Percentiles rank a stretch among this genome's conserved stretches.
Conservation (phyloP, 2,329 filamentous ascomycete species). For the Emydomyces testavorans region DNA sequence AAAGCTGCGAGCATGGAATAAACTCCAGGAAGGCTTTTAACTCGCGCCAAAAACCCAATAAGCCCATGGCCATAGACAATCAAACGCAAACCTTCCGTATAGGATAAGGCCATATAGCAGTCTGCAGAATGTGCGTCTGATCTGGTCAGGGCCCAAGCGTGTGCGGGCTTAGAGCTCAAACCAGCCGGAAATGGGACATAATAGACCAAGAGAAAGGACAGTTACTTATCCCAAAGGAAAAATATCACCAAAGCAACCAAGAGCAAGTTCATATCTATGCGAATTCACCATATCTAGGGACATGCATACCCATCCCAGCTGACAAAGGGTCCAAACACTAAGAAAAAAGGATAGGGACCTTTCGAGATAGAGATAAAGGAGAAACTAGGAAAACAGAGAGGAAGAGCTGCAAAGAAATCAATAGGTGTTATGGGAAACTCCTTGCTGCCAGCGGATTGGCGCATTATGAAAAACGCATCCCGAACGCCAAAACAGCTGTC, state of each 20-base stretch:
- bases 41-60: neutral
- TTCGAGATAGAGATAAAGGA: no score
- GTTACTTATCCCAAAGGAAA: neutral
- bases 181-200: neutral
- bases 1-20: neutral
- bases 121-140: neutral
- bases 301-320: neutral
- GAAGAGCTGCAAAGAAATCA: constrained; percentile 5
- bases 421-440: neutral
- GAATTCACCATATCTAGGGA: constrained; percentile 7
- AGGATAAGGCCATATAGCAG: neutral
- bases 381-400: constrained; percentile 8
- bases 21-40: neutral
- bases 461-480: constrained; percentile 1
- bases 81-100: neutral
- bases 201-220: neutral
- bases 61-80: neutral
- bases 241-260: neutral
- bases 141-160: neutral
- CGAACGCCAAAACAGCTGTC: constrained; percentile 6
- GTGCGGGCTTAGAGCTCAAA: no score
- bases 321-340: neutral
- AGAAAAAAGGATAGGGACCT: constrained; percentile 13
- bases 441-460: neutral
- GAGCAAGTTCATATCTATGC: constrained; percentile 4